Conservation (phyloP, 257 asterid genomes). For the Solanum lycopersicoides region DNA sequence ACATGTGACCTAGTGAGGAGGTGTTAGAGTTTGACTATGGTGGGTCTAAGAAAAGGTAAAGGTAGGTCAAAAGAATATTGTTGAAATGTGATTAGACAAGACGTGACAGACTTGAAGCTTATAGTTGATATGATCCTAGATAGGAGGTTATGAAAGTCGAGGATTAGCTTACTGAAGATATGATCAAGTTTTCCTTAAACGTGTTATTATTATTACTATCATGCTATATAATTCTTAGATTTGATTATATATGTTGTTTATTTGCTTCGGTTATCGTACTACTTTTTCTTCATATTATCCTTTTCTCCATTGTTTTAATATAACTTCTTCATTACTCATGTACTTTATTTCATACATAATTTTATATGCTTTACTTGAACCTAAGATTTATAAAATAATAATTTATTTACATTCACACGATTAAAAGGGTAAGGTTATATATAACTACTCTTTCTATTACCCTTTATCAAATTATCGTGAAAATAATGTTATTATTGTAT, state of each 20-base stretch:
- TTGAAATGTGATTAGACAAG: not conserved
- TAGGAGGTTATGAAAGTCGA: not conserved
- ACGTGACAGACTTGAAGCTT: not conserved
- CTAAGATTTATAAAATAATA: too few species aligned
- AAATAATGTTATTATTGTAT: not conserved
- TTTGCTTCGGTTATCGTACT: not conserved
- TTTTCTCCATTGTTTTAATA: not conserved
- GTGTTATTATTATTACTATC: not conserved
- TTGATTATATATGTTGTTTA: too few species aligned
- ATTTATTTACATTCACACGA: not conserved
- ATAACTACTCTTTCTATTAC: not conserved
- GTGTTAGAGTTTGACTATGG: not conserved
- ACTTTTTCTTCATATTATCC: not conserved
- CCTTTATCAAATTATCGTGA: not conserved
- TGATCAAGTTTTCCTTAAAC: not conserved
- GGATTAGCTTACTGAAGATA: not conserved
- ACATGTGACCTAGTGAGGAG: not conserved
- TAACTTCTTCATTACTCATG: not conserved
- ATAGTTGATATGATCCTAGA: not conserved
- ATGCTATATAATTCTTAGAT: not conserved
- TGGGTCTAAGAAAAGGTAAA: not conserved
- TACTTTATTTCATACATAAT: too few species aligned
- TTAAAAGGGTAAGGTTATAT: not conserved
- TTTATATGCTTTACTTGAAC: not conserved
- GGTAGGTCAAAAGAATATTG: accelerated